Evolutionary conservation across 2,329 filamentous ascomycete genomes (phyloP).

Genomic region (Chrysosporium queenslandicum): DNA sequence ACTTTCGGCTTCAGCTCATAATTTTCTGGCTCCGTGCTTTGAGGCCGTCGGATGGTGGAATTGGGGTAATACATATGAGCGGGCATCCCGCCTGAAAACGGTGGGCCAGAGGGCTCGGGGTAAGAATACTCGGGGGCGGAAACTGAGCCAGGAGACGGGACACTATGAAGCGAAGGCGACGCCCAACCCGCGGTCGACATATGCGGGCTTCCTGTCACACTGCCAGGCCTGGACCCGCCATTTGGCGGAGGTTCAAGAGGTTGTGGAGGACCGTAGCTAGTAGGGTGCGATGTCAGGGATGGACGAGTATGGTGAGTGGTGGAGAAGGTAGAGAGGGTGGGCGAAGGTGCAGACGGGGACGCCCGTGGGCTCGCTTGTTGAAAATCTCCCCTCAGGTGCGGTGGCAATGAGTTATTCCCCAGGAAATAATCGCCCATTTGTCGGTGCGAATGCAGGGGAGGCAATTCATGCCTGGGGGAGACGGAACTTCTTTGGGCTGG

Average conservation of each 20-base stretch:
- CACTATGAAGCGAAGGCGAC: conserved; percentile 64
- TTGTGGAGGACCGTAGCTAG: conserved; percentile 67
- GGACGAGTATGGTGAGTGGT: conserved; percentile 42
- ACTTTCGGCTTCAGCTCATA: conserved; percentile 51
- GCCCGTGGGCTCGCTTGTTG: conserved; percentile 59
- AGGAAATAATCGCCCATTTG: conserved; percentile 62
- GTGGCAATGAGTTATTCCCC: conserved; percentile 66
- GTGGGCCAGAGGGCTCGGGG: conserved; percentile 56
- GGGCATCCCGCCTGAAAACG: conserved; percentile 35
- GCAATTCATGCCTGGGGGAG: conserved; percentile 67
- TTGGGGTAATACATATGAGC: conserved; percentile 64
- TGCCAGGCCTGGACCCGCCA: conserved; percentile 63
- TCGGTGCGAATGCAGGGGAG: conserved; percentile 59
- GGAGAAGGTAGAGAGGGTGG: conserved; percentile 53
- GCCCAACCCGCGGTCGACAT: conserved; percentile 76
- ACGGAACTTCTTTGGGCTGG: conserved; percentile 72
- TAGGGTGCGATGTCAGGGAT: conserved; percentile 74
- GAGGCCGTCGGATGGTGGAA: conserved; percentile 58
- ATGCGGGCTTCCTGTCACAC: conserved; percentile 75
- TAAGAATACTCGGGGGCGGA: conserved; percentile 65
- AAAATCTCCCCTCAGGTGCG: conserved; percentile 69
- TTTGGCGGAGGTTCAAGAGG: conserved; percentile 73
- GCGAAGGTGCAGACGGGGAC: conserved; percentile 53
- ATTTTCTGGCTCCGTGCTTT: conserved; percentile 62
- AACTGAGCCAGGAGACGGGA: conserved; percentile 58